Conservation (phyloP, 2,329 filamentous ascomycete species). For the Myriosclerotinia scirpicola region DNA sequence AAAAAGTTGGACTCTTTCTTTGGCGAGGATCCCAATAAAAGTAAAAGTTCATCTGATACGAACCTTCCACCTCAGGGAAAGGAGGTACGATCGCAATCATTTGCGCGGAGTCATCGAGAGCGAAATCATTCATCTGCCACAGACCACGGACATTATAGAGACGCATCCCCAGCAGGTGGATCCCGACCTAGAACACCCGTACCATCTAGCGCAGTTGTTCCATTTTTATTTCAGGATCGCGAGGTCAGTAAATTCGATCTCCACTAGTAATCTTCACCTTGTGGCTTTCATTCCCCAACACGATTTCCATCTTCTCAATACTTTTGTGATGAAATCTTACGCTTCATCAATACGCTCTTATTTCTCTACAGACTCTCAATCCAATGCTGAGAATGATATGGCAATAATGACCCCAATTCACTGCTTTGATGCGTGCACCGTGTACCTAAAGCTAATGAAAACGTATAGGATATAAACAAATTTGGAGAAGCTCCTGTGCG, state of each 20-base stretch:
- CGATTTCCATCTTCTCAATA: constrained; percentile 2
- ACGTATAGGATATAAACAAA: constrained; percentile 67
- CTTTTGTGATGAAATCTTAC: constrained; percentile 23
- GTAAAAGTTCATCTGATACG: constrained; percentile 71
- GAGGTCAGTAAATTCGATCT: constrained; percentile 54
- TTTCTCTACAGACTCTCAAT: constrained; percentile 20
- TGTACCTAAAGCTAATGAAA: constrained; percentile 17
- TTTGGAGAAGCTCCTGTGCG: constrained; percentile 78
- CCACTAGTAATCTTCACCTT: constrained; percentile 18
- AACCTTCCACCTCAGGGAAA: constrained; percentile 57
- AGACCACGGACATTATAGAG: constrained; percentile 56
- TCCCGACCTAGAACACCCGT: constrained; percentile 82
- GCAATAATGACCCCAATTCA: constrained; percentile 21
- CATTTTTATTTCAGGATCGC: constrained; percentile 91
- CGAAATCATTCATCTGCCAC: constrained; percentile 79
- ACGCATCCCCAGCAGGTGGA: constrained; percentile 64
- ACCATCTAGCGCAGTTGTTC: constrained; percentile 88
- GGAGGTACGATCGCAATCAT: constrained; percentile 63
- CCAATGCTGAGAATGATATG: constrained; percentile 20
- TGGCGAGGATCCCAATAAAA: constrained; percentile 76
- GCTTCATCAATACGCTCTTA: constrained; percentile 22
- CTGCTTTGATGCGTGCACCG: constrained; percentile 21
- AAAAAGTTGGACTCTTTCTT: constrained; percentile 91
- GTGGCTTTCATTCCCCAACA: constrained; percentile 7
- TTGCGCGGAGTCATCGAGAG: constrained; percentile 60